Conservation (phyloP, 2,329 filamentous ascomycete species). For the Ophiostoma piceae region DNA sequence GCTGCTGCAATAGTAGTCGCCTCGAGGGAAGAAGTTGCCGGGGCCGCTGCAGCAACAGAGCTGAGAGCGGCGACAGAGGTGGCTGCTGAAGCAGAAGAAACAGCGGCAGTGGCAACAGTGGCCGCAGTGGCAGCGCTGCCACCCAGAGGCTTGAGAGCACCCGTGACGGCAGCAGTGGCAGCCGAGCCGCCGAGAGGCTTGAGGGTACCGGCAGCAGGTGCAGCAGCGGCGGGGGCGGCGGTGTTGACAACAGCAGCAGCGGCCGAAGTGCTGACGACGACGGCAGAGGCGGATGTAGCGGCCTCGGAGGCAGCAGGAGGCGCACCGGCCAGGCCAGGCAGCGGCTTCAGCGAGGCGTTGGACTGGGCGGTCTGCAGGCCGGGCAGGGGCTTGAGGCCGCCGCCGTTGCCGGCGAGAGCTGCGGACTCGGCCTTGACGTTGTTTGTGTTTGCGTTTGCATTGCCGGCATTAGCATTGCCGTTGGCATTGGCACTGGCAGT, state of each 20-base stretch:
- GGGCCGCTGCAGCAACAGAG: not conserved
- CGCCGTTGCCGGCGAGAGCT: constrained; percentile 17
- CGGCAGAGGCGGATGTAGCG: not conserved
- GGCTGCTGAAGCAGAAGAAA: not conserved
- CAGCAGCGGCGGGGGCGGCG: not conserved
- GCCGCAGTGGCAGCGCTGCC: constrained; percentile 15
- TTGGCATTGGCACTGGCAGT: constrained; percentile 1
- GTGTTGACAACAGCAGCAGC: not conserved
- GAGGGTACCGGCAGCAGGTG: constrained; percentile 19
- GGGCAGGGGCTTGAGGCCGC: constrained; percentile 25
- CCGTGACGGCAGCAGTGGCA: constrained; percentile 19
- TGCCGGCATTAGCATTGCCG: not conserved
- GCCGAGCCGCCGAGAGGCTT: constrained; percentile 23
- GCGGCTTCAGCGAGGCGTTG: constrained; percentile 22
- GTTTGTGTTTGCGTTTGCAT: not conserved
- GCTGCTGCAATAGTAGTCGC: not conserved
- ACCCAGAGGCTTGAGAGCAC: constrained; percentile 24
- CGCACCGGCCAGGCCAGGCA: constrained; percentile 24
- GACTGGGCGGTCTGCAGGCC: constrained; percentile 20
- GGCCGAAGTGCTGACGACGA: not conserved
- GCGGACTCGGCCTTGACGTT: constrained; percentile 15
- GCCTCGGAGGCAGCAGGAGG: constrained; percentile 5
- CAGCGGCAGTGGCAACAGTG: not conserved
- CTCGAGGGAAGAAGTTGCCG: not conserved
- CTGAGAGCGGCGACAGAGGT: not conserved